Evolutionary conservation across 495 filamentous ascomycete genomes (phyloP), one percentile per base, ranked within the genome.

Genomic region (Lentithecium fluviatile): DNA sequence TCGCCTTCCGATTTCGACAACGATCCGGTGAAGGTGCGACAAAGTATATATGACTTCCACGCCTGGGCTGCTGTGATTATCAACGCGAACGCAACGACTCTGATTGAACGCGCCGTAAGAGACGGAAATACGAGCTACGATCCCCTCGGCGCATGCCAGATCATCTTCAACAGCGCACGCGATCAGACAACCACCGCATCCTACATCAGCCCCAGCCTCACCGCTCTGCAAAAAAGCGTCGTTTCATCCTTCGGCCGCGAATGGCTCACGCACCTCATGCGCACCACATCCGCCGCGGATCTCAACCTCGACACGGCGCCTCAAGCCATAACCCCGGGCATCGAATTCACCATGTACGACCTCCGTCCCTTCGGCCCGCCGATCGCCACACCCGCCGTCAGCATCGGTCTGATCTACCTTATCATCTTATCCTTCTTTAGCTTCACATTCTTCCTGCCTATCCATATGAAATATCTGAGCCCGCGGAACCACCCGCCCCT

Each of bases 351-450:
- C 15, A 70, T 70, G 0, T 77, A 81, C 66, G 85, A 87, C 57
- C 75, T 89, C 3, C 79, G 85, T 6, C 85, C 86, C 0, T 88
- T 89, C 65, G 64, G 68, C 0, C 83, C 84, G 0, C 75, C 78
- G 7, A 77, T 80, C 2, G 74, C 79, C 3, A 82, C 77, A 2
- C 85, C 85, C 0, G 78, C 86, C 6, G 80, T 87, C 8, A 80
- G 78, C 1, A 84, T 89, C 56, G 86, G 86, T 0, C 70, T 89
- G 34, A 88, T 88, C 68, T 88, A 89, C 71, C 74, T 90, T 23
- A 87, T 89, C 68, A 88, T 90, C 69, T 76, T 89, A 36, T 80
- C 85, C 4, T 88, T 88, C 75, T 88, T 88, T 77, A 84, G 81
- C 49, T 88, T 85, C 70, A 75, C 82, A 6, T 89, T 89, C 78